Conservation (phyloP, 1,284 basidiomycete genomes). For the Ustilago sp. region DNA sequence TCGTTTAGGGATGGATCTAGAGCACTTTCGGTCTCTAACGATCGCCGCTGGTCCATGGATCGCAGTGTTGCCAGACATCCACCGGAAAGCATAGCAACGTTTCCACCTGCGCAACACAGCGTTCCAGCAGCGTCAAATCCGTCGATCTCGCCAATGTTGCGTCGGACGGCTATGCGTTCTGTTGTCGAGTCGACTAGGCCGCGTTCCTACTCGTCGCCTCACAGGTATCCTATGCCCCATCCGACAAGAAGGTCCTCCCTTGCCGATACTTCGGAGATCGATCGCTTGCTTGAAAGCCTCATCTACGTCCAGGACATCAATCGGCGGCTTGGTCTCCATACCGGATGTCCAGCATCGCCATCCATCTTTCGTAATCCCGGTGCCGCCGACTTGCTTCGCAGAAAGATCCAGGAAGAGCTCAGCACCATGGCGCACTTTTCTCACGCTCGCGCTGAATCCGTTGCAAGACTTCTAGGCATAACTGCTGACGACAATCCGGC, state of each 20-base stretch:
- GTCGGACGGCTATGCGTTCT: background rate
- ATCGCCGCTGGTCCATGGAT: conserved; percentile 12
- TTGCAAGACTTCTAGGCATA: conserved; percentile 32
- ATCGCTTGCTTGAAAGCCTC: conserved; percentile 34
- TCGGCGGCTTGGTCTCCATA: conserved; percentile 32
- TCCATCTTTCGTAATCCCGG: conserved; percentile 22
- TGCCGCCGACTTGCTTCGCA: conserved; percentile 18
- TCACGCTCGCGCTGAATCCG: conserved; percentile 27
- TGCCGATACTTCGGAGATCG: conserved; percentile 29
- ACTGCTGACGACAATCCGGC: background rate
- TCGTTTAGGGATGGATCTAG: background rate
- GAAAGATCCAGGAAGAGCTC: conserved; percentile 37
- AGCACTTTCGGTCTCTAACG: background rate
- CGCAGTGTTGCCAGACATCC: background rate
- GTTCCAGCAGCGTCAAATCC: background rate
- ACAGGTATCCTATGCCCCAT: conserved; percentile 16
- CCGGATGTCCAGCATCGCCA: conserved; percentile 24
- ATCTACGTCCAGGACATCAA: conserved; percentile 46
- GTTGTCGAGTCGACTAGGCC: conserved; percentile 25
- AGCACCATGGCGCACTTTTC: conserved; percentile 38
- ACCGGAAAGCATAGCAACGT: background rate
- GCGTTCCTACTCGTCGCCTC: conserved; percentile 33
- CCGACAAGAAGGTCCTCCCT: conserved; percentile 20
- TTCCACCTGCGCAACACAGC: conserved; percentile 3
- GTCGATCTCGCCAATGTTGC: conserved; percentile 2